phyloP scores from a whole-genome alignment of 257 asterid species.

The Schizonepeta tenuifolia region DNA sequence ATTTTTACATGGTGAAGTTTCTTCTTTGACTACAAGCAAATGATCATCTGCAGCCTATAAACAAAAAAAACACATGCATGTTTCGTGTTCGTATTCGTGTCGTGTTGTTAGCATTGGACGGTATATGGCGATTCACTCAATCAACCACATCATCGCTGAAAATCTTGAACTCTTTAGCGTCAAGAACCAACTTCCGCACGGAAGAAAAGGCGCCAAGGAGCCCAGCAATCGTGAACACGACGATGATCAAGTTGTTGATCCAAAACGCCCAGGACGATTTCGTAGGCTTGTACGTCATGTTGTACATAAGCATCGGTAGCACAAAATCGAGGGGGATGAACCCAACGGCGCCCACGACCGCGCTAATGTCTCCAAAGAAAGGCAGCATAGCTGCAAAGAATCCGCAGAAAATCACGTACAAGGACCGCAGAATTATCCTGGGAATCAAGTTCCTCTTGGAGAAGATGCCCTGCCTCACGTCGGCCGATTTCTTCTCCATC shows the following conservation, averaged over 20 bases:
- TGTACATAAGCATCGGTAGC: constrained; percentile 94
- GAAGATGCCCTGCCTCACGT: constrained; percentile 65
- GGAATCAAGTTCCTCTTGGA: constrained; percentile 79
- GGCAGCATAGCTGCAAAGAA: constrained; percentile 93
- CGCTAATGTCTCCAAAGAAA: constrained; percentile 94
- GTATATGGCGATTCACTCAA: constrained; percentile 31
- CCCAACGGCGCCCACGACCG: constrained; percentile 91
- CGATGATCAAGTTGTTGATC: constrained; percentile 65
- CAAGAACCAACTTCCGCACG: constrained; percentile 69
- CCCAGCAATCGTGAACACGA: constrained; percentile 79
- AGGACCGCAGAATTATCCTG: constrained; percentile 69
- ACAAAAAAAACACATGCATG: background rate
- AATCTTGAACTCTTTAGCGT: constrained; percentile 75
- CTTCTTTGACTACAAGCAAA: background rate
- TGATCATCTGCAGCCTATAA: background rate
- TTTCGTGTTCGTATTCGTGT: background rate
- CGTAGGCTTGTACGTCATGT: constrained; percentile 71
- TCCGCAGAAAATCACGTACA: constrained; percentile 70
- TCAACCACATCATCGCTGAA: constrained; percentile 78
- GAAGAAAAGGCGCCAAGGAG: constrained; percentile 81
- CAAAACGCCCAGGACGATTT: constrained; percentile 59
- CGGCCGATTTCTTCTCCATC: constrained; percentile 89
- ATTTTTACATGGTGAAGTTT: background rate
- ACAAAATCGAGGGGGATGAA: constrained; percentile 94
- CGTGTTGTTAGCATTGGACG: background rate